Conservation (phyloP, 257 asterid species). For the Plectranthus barbatus region DNA sequence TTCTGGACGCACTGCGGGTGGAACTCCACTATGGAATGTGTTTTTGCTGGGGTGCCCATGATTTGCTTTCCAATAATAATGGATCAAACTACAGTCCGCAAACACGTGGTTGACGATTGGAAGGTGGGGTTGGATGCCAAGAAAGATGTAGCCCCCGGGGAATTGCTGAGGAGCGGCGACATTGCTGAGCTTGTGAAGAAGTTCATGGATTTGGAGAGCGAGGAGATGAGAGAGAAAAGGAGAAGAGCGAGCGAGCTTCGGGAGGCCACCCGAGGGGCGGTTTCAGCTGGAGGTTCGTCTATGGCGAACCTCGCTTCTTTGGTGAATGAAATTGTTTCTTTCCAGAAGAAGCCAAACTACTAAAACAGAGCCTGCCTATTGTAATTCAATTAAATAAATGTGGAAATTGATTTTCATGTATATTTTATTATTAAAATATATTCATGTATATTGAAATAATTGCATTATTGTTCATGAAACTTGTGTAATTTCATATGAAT, state of each 20-base stretch:
- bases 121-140: conserved; percentile 47
- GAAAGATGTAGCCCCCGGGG: conserved; percentile 18
- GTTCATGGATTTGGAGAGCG: conserved; percentile 42
- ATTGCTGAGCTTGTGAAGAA: conserved; percentile 28
- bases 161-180: conserved; percentile 22
- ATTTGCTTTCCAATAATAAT: conserved; percentile 45
- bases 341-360: no score
- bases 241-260: conserved; percentile 24
- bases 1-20: conserved; percentile 84
- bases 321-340: conserved; percentile 22
- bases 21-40: conserved; percentile 57
- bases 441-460: no score
- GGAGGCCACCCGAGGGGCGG: conserved; percentile 11
- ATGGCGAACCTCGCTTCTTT: conserved; percentile 21
- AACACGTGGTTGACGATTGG: conserved; percentile 62
- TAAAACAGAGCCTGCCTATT: no score
- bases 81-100: conserved; percentile 47
- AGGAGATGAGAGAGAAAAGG: conserved; percentile 27
- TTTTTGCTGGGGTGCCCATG: conserved; percentile 45
- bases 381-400: no score
- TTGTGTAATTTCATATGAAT: no score
- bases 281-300: conserved; percentile 40
- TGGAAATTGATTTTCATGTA: no score
- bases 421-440: no score
- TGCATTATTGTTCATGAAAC: no score